Conservation (phyloP, 306 rosid genomes). For the Medicago lupulina region DNA sequence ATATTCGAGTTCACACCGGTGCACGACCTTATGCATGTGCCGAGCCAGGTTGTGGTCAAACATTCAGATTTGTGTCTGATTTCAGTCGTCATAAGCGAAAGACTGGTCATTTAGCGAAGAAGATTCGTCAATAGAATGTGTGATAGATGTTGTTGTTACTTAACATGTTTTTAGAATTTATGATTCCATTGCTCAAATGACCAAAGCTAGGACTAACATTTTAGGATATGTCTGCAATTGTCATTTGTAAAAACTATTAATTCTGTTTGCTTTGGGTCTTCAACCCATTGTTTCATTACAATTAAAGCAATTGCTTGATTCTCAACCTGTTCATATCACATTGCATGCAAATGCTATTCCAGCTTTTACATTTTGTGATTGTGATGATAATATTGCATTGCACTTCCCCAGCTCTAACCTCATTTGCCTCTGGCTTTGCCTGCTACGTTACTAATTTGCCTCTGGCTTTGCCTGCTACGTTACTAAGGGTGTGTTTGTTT, state of each 20-base stretch:
- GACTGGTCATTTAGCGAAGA: slow-evolving; percentile 90
- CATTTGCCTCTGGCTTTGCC: no score
- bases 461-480: no score
- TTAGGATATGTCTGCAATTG: slow-evolving; percentile 78
- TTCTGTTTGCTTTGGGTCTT: slow-evolving; percentile 66
- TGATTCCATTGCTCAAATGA: slow-evolving; percentile 65
- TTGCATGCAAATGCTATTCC: slow-evolving; percentile 49
- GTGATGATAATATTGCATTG: background rate
- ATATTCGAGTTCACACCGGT: slow-evolving; percentile 96
- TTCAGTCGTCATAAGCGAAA: slow-evolving; percentile 99
- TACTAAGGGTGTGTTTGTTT: no score
- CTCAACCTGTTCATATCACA: slow-evolving; percentile 39
- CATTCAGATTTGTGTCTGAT: slow-evolving; percentile 96
- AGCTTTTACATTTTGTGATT: slow-evolving; percentile 25
- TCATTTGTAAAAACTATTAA: slow-evolving; percentile 59
- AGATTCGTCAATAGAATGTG: slow-evolving; percentile 56
- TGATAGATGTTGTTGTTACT: slow-evolving; percentile 57
- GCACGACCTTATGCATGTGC: slow-evolving; percentile 91
- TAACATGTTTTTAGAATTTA: slow-evolving; percentile 53
- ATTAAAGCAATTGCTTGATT: slow-evolving; percentile 76
- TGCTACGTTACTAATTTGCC: no score
- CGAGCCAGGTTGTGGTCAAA: slow-evolving; percentile 90
- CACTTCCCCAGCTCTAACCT: no score
- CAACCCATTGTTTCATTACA: slow-evolving; percentile 67
- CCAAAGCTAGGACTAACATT: slow-evolving; percentile 67